Base-by-base conservation (phyloP, 192 early-diverging fungal species). In the Geranomyces variabilis region DNA sequence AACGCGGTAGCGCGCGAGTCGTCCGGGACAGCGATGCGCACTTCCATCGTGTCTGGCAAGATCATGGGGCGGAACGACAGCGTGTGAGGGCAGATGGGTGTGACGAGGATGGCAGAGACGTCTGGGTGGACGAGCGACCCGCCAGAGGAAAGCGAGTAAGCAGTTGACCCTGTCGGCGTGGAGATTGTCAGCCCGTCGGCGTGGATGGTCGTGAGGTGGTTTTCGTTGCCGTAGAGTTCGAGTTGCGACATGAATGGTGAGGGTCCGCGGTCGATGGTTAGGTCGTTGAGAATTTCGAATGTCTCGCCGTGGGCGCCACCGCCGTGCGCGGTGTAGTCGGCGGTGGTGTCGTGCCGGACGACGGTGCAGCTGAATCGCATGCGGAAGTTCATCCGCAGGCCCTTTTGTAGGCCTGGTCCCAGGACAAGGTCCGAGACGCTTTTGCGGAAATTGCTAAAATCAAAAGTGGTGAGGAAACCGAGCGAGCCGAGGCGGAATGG, bases 71-170 rank as follows among this genome's bases (percentile, higher is more conserved):
- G 87, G 86, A 99, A 99, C 22, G 77, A 80, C 0, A 84, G 71
- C 12, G 83, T 81, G 73, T 84, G 86, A 22, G 86, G 80, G 66
- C 86, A 87, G 75, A 87, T 87, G 14, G 86, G 86, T 13, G 86
- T 86, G n/a, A 87, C 75, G 36, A 87, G 74, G 43, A 97, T 90
- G 0, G 97, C 89, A 14, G 94, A 93, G 24, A 98, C 94, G 67
- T 96, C 94, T 0, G 97, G 97, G 75, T 99, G 97, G 19, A 94
- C 94, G 41, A 99, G 78, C 12, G 94, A 92, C 0, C 97, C 97
- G 43, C 97, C 97, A 0, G 96, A 95, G n/a, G 94, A 92, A 15
- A 93, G 78, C 59, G 88, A 84, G 47, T 76, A 81, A 15, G 81
- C 82, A 4, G 84, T 85, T 45, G 58, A 67, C 15, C 97, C 97